Base-by-base conservation (phyloP, 2,329 filamentous ascomycete genomes). In the Phyllosticta paracitricarpa region DNA sequence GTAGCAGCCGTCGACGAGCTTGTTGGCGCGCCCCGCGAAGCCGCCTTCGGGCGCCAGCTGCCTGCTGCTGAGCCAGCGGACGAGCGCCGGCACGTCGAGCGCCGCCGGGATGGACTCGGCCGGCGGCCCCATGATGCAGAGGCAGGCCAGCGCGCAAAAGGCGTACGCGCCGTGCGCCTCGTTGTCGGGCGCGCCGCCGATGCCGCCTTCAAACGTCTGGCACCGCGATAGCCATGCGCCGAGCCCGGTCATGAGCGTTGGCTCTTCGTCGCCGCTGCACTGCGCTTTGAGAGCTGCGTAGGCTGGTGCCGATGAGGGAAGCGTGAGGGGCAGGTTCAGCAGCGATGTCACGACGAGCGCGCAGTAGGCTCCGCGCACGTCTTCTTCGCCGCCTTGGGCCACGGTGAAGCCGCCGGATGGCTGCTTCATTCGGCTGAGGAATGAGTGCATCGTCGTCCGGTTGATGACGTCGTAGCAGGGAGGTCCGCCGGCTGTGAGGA, bases 151-250 rank as follows among this genome's bases (percentile, higher is more conserved):
- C 61, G 89, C 92, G 76, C 93, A 97, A 76, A 97, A 97, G 26
- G 93, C 90, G 77, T 97, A 99, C 65, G 91, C 94, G 64, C 94
- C 94, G 76, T 99, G 94, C 60, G 93, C 94, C 80, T 99, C 94
- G 65, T 88, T 86, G 63, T 87, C 88, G 58, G 92, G 94, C 65
- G 88, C 87, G 61, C 85, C 88, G 65, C 89, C 92, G 67, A 99
- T 91, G 56, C 94, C 94, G 65, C 94, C 94, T 78, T 99, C 94
- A 74, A 88, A 97, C 10, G 90, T 95, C 81, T 97, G 93, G 88
- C 93, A 97, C 76, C 82, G 80, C 53, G 85, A 84, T 56, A 97
- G 81, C 81, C 92, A 97, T 68, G 91, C 85, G 26, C 85, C 86
- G 28, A 97, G 82, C 65, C 97, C 87, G 57, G 79, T 82, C 60